These are phyloP conservation scores for Chaetoscypha palmicola DNA, from an alignment of 2,329 filamentous ascomycete genomes.

Conservation along the genomic window DNA sequence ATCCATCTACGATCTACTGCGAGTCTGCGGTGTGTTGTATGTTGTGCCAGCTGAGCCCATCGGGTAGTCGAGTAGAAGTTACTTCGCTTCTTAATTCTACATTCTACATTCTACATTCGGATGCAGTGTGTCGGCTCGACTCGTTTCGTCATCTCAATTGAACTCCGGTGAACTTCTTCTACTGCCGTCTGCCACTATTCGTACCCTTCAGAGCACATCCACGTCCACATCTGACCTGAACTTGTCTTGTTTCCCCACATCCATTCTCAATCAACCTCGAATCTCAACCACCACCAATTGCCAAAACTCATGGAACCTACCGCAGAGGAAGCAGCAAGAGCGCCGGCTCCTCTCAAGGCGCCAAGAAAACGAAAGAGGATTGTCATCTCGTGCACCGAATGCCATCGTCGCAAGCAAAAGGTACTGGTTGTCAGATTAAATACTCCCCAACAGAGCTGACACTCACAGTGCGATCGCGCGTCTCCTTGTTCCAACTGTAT, in stretches of 20 bases:
- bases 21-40: too few species aligned
- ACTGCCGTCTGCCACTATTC: too few species aligned
- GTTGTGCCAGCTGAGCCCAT: too few species aligned
- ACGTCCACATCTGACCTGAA: background rate
- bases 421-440: slow-evolving; percentile 9
- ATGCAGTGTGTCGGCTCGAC: too few species aligned
- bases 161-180: too few species aligned
- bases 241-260: background rate
- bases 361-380: slow-evolving; percentile 50
- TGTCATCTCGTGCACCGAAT: slow-evolving; percentile 58
- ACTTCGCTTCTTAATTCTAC: too few species aligned
- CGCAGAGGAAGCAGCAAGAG: slow-evolving; percentile 7
- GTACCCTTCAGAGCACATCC: too few species aligned
- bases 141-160: too few species aligned
- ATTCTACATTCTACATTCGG: too few species aligned
- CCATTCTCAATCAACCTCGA: background rate
- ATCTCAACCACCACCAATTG: background rate
- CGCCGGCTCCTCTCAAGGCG: slow-evolving; percentile 17
- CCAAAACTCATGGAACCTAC: slow-evolving; percentile 6
- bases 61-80: too few species aligned
- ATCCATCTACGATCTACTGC: too few species aligned
- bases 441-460: too few species aligned
- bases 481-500: slow-evolving; percentile 54
- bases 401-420: slow-evolving; percentile 50
- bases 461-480: slow-evolving; percentile 50